These are phyloP conservation scores for Arthrinium phaeospermum DNA, from an alignment of 2,329 filamentous ascomycete genomes.

Conservation along the genomic window DNA sequence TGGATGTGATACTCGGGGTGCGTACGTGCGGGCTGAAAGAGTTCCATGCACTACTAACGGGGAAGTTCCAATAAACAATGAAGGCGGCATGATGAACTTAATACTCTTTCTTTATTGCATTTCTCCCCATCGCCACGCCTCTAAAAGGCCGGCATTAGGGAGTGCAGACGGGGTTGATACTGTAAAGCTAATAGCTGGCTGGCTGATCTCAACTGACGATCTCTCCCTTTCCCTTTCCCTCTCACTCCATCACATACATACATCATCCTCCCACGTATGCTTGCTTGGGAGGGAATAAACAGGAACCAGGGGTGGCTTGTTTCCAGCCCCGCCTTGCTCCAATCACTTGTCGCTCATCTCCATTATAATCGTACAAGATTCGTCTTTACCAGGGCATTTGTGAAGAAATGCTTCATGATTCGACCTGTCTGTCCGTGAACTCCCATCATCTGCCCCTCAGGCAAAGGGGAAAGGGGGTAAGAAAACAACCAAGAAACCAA, in stretches of 20 bases:
- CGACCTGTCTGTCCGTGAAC: neutral
- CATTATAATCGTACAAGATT: constrained; percentile 16
- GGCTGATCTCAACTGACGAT: neutral
- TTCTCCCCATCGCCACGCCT: neutral
- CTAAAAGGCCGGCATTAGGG: neutral
- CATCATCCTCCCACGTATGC: neutral
- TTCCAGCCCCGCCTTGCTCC: neutral
- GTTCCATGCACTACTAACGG: neutral
- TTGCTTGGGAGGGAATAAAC: neutral
- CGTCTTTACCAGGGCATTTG: neutral
- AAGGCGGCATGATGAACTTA: neutral
- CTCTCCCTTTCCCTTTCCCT: neutral
- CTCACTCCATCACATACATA: neutral
- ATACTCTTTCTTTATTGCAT: constrained; percentile 15
- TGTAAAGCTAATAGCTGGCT: constrained; percentile 14
- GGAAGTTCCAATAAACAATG: neutral
- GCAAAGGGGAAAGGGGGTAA: neutral
- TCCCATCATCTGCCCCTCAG: neutral
- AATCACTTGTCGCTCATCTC: neutral
- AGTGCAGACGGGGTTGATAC: neutral
- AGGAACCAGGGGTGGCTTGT: neutral
- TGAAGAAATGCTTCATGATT: neutral
- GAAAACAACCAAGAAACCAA: neutral
- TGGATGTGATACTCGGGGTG: neutral
- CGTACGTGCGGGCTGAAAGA: neutral